A percentile compares a stretch with the other conserved stretches of the same genome.
These are phyloP conservation scores for Gyromitra esculenta DNA, from an alignment of 2,329 filamentous ascomycete species.

Conservation along the genomic window DNA sequence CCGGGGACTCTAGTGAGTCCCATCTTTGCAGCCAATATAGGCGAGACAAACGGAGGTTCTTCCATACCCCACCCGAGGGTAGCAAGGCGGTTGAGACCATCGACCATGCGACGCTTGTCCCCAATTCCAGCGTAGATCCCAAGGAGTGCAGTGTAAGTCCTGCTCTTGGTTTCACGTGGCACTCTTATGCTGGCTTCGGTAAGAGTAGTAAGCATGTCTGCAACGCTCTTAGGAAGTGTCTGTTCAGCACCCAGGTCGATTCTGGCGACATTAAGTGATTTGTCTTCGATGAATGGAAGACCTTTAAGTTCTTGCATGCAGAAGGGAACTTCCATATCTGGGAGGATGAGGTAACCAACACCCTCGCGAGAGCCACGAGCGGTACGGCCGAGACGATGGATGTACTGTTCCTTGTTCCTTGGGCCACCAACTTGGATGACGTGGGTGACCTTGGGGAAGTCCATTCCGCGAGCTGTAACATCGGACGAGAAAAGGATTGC, in stretches of 20 bases:
- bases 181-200: constrained; percentile 63
- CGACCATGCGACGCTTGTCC: constrained; percentile 61
- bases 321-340: constrained; percentile 64
- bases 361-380: constrained; percentile 75
- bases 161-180: constrained; percentile 60
- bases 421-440: constrained; percentile 78
- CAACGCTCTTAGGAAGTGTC: constrained; percentile 62
- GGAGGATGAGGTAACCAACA: constrained; percentile 70
- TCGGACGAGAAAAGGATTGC: constrained; percentile 78
- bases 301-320: constrained; percentile 67
- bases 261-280: constrained; percentile 65
- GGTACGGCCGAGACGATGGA: constrained; percentile 80
- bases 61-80: constrained; percentile 66
- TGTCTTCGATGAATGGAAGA: constrained; percentile 68
- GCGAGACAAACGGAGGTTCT: constrained; percentile 63
- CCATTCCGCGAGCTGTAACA: constrained; percentile 83
- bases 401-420: constrained; percentile 74
- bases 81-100: constrained; percentile 68
- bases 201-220: constrained; percentile 63
- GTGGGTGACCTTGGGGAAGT: constrained; percentile 82
- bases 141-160: constrained; percentile 69
- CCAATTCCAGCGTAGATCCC: constrained; percentile 63
- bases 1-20: constrained; percentile 20
- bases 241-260: constrained; percentile 62
- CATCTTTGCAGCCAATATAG: constrained; percentile 51